Evolutionary conservation across 192 early-diverging fungal species (phyloP).

Genomic region (Geosiphon pyriformis): DNA sequence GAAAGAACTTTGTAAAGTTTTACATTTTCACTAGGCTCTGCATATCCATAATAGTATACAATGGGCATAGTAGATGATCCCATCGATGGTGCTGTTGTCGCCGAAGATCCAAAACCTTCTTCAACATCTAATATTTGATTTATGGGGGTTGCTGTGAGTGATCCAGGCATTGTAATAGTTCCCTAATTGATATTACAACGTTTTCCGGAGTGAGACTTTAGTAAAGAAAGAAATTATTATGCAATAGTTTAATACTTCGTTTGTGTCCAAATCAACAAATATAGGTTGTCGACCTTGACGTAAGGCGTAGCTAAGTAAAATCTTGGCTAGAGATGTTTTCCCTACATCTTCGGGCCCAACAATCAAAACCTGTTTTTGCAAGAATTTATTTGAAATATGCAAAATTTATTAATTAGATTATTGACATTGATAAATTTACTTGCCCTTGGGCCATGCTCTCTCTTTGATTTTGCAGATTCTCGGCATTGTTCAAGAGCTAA

Average conservation of each 20-base stretch:
- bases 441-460: constrained; percentile 46
- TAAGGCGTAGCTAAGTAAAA: constrained; percentile 83
- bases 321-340: constrained; percentile 82
- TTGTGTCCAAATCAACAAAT: constrained; percentile 82
- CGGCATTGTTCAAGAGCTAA: constrained; percentile 78
- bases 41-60: constrained; percentile 87
- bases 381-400: not conserved
- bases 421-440: not conserved
- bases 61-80: constrained; percentile 70
- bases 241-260: constrained; percentile 56
- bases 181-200: constrained; percentile 40
- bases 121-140: constrained; percentile 79
- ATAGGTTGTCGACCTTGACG: constrained; percentile 67
- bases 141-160: constrained; percentile 73
- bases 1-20: constrained; percentile 74
- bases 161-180: constrained; percentile 80
- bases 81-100: constrained; percentile 57
- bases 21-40: constrained; percentile 67
- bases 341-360: constrained; percentile 91
- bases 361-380: constrained; percentile 59
- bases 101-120: constrained; percentile 69
- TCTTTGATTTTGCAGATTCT: constrained; percentile 36
- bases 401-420: not conserved
- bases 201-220: not conserved
- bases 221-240: not conserved